Percentiles rank a stretch among this genome's conserved stretches.
Conservation (phyloP, 75 land plant species). For the Picea glauca region DNA sequence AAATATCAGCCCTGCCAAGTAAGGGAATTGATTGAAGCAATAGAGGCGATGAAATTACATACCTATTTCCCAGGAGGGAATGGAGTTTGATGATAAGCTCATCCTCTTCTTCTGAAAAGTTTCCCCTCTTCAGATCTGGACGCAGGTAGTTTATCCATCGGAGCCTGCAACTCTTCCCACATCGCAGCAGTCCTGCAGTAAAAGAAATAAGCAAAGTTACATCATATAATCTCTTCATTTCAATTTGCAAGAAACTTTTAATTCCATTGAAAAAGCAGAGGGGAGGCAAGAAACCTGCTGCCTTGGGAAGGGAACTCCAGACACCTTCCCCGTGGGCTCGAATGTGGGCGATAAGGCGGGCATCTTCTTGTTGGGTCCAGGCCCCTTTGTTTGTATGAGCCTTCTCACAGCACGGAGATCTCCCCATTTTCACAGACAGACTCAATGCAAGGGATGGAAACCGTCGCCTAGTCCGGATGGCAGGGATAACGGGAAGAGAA, state of each 20-base stretch:
- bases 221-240: not conserved
- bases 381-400: conserved; percentile 39
- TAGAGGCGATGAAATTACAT: not conserved
- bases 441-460: no score
- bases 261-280: not conserved
- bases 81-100: conserved; percentile 30
- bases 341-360: conserved; percentile 34
- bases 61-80: conserved; percentile 16
- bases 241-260: no score
- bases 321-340: conserved; percentile 34
- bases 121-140: conserved; percentile 21
- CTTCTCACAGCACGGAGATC: conserved; percentile 42
- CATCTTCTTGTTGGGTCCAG: conserved; percentile 50
- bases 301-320: conserved; percentile 42
- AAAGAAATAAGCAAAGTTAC: not conserved
- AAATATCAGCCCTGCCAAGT: not conserved
- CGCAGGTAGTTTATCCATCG: conserved; percentile 30
- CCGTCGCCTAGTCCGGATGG: no score
- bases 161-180: conserved; percentile 26
- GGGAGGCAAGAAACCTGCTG: conserved; percentile 21
- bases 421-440: conserved; percentile 15
- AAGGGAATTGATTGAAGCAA: not conserved
- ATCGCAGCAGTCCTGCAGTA: conserved; percentile 15
- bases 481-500: no score
- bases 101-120: conserved; percentile 15